Evolutionary conservation across 805 yeast genomes (phyloP).

Genomic region (Scheffersomyces ergatensis): DNA sequence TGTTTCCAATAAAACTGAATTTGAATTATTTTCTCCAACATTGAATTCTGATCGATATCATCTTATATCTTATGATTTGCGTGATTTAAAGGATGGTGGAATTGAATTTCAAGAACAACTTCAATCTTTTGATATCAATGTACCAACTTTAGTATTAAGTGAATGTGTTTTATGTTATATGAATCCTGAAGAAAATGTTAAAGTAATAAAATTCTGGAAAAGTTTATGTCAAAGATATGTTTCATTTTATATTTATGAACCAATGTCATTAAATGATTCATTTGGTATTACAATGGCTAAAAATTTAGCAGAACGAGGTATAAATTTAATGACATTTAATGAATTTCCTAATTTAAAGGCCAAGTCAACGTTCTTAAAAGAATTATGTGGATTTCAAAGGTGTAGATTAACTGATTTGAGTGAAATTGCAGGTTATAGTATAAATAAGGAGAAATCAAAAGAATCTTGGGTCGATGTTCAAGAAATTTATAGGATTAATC

Average conservation of each 20-base stretch:
- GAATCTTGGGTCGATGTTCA: constrained; percentile 40
- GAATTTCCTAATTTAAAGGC: constrained; percentile 45
- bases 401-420: constrained; percentile 47
- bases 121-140: constrained; percentile 21
- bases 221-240: constrained; percentile 15
- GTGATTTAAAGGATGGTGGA: constrained; percentile 24
- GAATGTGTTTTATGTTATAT: constrained; percentile 79
- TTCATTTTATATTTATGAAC: constrained; percentile 60
- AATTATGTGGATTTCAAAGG: constrained; percentile 21
- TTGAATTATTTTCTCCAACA: constrained; percentile 20
- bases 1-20: constrained; percentile 18
- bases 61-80: constrained; percentile 54
- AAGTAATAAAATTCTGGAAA: constrained; percentile 45
- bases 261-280: constrained; percentile 58
- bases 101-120: constrained; percentile 5
- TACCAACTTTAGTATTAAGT: constrained; percentile 63
- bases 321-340: constrained; percentile 56
- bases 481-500: constrained; percentile 45
- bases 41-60: constrained; percentile 45
- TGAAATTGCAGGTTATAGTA: constrained; percentile 34
- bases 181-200: constrained; percentile 45
- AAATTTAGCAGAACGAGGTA: constrained; percentile 60
- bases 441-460: constrained; percentile 17
- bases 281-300: constrained; percentile 70
- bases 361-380: constrained; percentile 20